Evolutionary conservation across 1,284 basidiomycete species (phyloP), one percentile per base, ranked within the genome.

Genomic region (Rhodotorula sp.): DNA sequence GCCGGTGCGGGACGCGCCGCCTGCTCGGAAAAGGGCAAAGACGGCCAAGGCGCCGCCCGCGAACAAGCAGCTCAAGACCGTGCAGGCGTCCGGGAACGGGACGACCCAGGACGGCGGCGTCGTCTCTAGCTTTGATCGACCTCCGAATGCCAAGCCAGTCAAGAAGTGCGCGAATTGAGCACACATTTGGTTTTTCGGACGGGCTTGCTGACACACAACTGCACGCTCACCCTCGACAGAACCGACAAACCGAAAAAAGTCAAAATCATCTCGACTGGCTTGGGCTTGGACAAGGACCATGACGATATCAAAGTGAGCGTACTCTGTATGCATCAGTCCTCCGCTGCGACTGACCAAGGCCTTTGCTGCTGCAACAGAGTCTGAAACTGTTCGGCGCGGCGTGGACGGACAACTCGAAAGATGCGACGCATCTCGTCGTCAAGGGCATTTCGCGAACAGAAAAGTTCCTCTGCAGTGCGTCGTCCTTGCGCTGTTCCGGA

Each of bases 341-440:
- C 1, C 26, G 5, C 46, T 34, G 23, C 58, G n/a, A 7, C 8
- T 29, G 14, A n/a, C 62, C 15, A 29, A 29, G 20, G 20, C 34
- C 20, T 16, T 20, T n/a, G 46, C 8, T 18, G 26, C 51, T 26
- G 21, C 20, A 18, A 34, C 73, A 92, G 90, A 81, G 80, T 6
- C 80, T 93, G 58, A 81, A 80, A 6, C 87, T 86, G 75, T 80
- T 92, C 1, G 90, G 90, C 3, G 87, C 86, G 6, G 87, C 85
- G 71, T 83, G 87, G 70, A 87, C 87, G 4, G 84, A 85, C 3
- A 86, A 87, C 60, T 84, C 89, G 0, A 79, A 81, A 1, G 87
- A 91, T 67, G 91, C 89, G 78, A 93, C 91, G 1, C 90, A 93
- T 80, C 84, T 94, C 29, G 80, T 93, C 56, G 86, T 87, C 16